These are phyloP conservation scores for Colletotrichum chrysophilum DNA, from an alignment of 2,329 filamentous ascomycete genomes.

Conservation along the genomic window DNA sequence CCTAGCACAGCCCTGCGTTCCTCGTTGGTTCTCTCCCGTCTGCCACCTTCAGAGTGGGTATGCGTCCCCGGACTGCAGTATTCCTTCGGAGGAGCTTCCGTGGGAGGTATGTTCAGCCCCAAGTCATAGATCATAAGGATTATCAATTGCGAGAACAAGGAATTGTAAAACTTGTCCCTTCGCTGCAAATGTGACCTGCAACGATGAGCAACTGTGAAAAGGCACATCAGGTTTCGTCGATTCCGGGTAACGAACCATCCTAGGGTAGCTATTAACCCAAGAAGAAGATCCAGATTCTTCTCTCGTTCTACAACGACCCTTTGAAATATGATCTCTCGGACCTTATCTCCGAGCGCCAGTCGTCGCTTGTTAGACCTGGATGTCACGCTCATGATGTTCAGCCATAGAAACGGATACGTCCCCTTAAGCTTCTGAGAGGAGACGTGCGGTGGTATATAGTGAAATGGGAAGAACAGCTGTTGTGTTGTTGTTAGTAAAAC, in stretches of 20 bases:
- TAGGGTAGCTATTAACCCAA: accelerated
- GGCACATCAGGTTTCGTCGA: not conserved
- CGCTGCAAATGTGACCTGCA: not conserved
- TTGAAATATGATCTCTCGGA: not conserved
- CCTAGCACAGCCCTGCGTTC: not conserved
- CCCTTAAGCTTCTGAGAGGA: not conserved
- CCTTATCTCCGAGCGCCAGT: not conserved
- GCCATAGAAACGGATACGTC: not conserved
- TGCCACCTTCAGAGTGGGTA: not conserved
- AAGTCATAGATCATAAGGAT: not conserved
- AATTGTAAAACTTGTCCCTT: not conserved
- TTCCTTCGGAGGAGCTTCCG: not conserved
- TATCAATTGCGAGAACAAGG: not conserved
- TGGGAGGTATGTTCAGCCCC: not conserved
- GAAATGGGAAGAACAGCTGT: not conserved
- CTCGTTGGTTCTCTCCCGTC: not conserved
- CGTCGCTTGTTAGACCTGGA: not conserved
- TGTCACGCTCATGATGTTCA: not conserved
- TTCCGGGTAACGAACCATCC: not conserved
- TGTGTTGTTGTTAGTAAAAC: accelerated
- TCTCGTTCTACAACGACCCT: accelerated
- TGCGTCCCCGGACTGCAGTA: not conserved
- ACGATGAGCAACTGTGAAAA: not conserved
- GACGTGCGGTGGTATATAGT: not conserved
- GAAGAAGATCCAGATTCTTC: not conserved